Base-by-base conservation (phyloP, 352 stramenopile genomes). In the Thraustotheca clavata region DNA sequence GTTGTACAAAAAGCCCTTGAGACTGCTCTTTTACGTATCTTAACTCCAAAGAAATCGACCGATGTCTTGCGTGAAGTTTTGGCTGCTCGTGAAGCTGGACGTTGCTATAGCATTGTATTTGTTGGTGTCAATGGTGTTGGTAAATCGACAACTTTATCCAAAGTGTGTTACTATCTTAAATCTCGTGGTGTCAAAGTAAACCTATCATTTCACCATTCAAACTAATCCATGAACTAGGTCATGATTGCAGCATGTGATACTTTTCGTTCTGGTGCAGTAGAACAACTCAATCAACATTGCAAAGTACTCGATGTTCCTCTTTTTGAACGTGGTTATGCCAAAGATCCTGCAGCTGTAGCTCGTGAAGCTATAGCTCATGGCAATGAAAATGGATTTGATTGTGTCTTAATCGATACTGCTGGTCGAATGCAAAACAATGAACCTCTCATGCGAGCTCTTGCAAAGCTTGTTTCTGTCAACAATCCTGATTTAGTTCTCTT, bases 351-450 rank as follows among this genome's bases (percentile, higher is more conserved):
- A 24, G 77, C 83, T 18, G 96, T 99, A 27, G 96, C 96, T 8
- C 92, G 91, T 70, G 91, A 96, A 34, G 96, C 96, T 38, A 89
- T 99, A 62, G 95, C 96, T 69, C 92, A 99, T 68, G 96, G 92
- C 27, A 88, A 79, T 16, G 77, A 98, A 34, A 90, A 98, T 46
- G 86, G 83, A 16, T 97, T 94, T 73, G 96, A 99, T 75, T 98
- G 97, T 31, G 96, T 99, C 39, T 79, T 99, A 22, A 97, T 99
- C 27, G 97, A 99, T 77, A 99, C 97, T 18, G 96, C 97, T 22
- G 97, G 96, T 27, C 83, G 97, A 16, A 98, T 98, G 95, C 97
- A 99, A 79, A 99, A 99, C 77, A 99, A 99, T 74, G 90, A 98
- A 62, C 94, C 95, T 41, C 79, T 99, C 33, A 99, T 99, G 97